Evolutionary conservation across 2,329 filamentous ascomycete species (phyloP).

Genomic region (Fusarium sublunatum): DNA sequence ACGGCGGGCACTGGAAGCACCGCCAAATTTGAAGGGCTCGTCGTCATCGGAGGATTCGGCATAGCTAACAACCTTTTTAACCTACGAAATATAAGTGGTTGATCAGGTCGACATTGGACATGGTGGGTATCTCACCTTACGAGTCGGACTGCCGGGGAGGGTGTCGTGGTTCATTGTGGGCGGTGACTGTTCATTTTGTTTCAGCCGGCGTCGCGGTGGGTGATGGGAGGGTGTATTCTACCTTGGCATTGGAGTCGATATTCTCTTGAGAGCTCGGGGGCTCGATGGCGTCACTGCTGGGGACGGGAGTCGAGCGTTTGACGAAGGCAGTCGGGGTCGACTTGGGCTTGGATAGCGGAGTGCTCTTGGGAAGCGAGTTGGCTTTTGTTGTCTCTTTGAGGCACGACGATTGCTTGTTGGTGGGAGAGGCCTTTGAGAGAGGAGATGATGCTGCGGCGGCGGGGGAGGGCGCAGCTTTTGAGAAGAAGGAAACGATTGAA

Average conservation of each 20-base stretch:
- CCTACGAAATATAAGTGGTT: conserved; percentile 49
- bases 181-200: conserved; percentile 54
- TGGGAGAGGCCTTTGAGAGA: conserved; percentile 49
- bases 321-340: conserved; percentile 48
- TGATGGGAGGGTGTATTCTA: conserved; percentile 24
- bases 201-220: conserved; percentile 49
- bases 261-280: conserved; percentile 77
- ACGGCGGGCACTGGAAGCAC: conserved; percentile 53
- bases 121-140: conserved; percentile 69
- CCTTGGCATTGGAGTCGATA: conserved; percentile 52
- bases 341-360: conserved; percentile 51
- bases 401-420: conserved; percentile 49
- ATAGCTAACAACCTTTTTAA: conserved; percentile 76
- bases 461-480: conserved; percentile 54
- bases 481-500: conserved; percentile 59
- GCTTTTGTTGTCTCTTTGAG: conserved; percentile 57
- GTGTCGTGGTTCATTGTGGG: conserved; percentile 22
- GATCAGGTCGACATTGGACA: no score
- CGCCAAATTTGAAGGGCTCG: conserved; percentile 70
- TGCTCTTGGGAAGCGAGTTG: conserved; percentile 57
- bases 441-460: conserved; percentile 50
- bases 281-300: conserved; percentile 81
- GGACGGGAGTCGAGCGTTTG: conserved; percentile 72
- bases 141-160: conserved; percentile 74
- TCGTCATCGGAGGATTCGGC: conserved; percentile 86